Base-by-base conservation (phyloP, 208 protist genomes). In the Acanthamoeba triangularis region DNA sequence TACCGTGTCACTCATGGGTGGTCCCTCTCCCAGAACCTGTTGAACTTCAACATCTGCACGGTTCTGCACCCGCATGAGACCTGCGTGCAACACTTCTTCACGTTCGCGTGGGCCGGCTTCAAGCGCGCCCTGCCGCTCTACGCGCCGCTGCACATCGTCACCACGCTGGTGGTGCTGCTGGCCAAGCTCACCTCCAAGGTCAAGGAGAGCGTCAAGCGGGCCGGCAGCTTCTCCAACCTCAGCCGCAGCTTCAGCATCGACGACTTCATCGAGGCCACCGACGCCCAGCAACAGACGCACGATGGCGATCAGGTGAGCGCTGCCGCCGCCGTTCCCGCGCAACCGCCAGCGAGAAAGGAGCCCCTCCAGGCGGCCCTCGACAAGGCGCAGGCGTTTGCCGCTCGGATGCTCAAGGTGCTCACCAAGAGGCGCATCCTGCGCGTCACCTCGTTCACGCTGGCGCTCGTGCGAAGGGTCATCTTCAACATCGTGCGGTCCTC, bases 401-500 rank as follows among this genome's bases (percentile, higher is more conserved):
- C 13, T 7, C 76, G 76, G 13, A 84, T 56, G 47, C 13, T 54
- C 25, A 20, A 33, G 16, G 25, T 84, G 23, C 28, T 84, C 76
- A 84, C 85, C 11, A 74, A 91, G 52, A 16, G 61, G 56, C 52
- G 85, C 37, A 13, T 91, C 8, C 33, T 74, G 52, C 16, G 35
- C 3, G 52, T 91, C 8, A 35, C 61, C 23, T 65, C 85, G 20
- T 91, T 33, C 85, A 91, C 85, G 18, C 61, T 72, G 30, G 7
- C 59, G 23, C 52, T 91, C 35, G 52, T 72, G 35, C 61, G 52
- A 41, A 91, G 41, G 41, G 85, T 91, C 8, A 3, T 91, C 30
- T 72, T 91, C 85, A 91, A 91, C 85, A 91, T 91, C n/a, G n/a
- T 91, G 13, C 52, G 85, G 8, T 91, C 85, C 25, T 91, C 85